phyloP scores from a whole-genome alignment of 169 alveolate genomes.

The Eimeria sp. region DNA sequence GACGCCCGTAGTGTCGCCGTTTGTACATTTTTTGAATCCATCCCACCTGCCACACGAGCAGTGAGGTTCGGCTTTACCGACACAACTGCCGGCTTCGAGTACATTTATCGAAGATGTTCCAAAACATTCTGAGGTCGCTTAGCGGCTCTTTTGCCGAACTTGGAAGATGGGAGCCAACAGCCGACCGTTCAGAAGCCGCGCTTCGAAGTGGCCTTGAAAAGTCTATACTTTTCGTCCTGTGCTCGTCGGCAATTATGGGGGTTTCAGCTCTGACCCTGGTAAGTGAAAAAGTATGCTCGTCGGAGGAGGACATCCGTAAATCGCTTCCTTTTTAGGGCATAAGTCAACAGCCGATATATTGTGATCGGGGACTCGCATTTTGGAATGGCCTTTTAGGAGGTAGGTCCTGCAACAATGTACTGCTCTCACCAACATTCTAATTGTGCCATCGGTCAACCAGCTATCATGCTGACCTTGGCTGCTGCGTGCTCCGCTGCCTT shows the following conservation, averaged over 20 bases:
- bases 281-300: not conserved
- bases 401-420: not conserved
- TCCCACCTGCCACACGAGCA: conserved; percentile 59
- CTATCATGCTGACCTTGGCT: conserved; percentile 51
- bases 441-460: not conserved
- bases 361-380: conserved; percentile 53
- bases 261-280: conserved; percentile 46
- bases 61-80: conserved; percentile 50
- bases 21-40: conserved; percentile 44
- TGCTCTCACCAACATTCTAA: not conserved
- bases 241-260: conserved; percentile 73
- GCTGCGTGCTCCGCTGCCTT: conserved; percentile 66
- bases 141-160: conserved; percentile 61
- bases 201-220: conserved; percentile 60
- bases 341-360: conserved; percentile 60
- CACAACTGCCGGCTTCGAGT: conserved; percentile 32
- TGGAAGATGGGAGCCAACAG: conserved; percentile 45
- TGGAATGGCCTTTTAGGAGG: conserved; percentile 74
- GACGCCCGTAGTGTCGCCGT: conserved; percentile 69
- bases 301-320: not conserved
- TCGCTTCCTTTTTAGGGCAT: conserved; percentile 4
- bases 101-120: conserved; percentile 49
- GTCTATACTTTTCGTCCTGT: conserved; percentile 44
- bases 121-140: conserved; percentile 53
- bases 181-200: conserved; percentile 59